A percentile compares a stretch with the other conserved stretches of the same genome.
phyloP scores from a whole-genome alignment of 208 protist genomes.

The Trypanosoma grayi region DNA sequence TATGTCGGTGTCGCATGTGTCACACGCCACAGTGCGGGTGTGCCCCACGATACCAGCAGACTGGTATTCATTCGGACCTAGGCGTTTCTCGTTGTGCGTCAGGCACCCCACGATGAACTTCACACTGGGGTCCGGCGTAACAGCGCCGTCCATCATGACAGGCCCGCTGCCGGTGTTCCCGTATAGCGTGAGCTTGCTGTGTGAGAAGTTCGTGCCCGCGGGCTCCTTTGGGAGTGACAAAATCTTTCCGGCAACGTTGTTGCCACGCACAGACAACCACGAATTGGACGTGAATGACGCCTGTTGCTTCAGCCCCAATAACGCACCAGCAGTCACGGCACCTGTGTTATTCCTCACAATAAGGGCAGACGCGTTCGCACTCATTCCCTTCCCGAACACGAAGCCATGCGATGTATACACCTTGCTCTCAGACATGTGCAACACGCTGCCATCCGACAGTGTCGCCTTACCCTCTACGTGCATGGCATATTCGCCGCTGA shows the following conservation, averaged over 20 bases:
- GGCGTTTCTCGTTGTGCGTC: neutral
- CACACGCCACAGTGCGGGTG: constrained; percentile 1
- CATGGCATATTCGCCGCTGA: neutral
- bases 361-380: neutral
- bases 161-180: neutral
- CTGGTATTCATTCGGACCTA: neutral
- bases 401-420: neutral
- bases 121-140: neutral
- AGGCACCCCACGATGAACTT: constrained; percentile 14
- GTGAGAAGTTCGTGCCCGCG: neutral
- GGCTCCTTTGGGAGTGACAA: neutral
- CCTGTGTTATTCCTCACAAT: constrained; percentile 8
- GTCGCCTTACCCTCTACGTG: neutral
- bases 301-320: neutral
- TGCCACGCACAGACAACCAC: constrained; percentile 6
- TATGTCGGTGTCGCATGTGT: constrained; percentile 1
- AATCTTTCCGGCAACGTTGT: neutral
- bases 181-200: constrained; percentile 10
- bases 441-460: neutral
- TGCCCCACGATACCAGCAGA: constrained; percentile 1
- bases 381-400: neutral
- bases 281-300: constrained; percentile 1
- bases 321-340: neutral
- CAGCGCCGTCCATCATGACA: constrained; percentile 4
- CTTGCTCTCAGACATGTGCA: neutral